phyloP scores from a whole-genome alignment of 306 rosid genomes.

The Hippophae rhamnoides region DNA sequence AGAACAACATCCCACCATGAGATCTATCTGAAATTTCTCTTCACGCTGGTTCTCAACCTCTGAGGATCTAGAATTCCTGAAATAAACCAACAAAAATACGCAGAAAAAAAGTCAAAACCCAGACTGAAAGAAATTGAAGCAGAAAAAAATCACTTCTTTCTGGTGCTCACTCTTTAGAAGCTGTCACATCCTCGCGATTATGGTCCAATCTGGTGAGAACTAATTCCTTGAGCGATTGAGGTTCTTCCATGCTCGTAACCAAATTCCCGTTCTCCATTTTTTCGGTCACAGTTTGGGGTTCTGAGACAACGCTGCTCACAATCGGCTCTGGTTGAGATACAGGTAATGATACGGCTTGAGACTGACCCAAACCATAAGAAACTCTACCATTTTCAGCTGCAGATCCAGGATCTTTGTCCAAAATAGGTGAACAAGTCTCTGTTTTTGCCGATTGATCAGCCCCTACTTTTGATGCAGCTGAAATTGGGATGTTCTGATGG shows the following conservation, averaged over 20 bases:
- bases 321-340: constrained; percentile 43
- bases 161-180: constrained; percentile 69
- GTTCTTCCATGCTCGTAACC: constrained; percentile 43
- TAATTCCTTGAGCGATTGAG: constrained; percentile 68
- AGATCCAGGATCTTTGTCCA: constrained; percentile 50
- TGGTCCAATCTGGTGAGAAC: constrained; percentile 42
- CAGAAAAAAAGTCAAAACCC: constrained; percentile 8
- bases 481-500: constrained; percentile 42
- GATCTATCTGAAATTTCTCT: constrained; percentile 82
- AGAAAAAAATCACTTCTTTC: constrained; percentile 4
- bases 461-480: constrained; percentile 28
- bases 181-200: constrained; percentile 45
- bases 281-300: constrained; percentile 31
- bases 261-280: constrained; percentile 45
- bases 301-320: constrained; percentile 29
- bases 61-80: constrained; percentile 38
- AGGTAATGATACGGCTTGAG: constrained; percentile 18
- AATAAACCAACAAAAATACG: not conserved
- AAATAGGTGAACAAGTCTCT: constrained; percentile 36
- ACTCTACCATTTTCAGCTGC: constrained; percentile 40
- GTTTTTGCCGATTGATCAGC: constrained; percentile 44
- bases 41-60: constrained; percentile 52
- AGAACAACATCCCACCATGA: constrained; percentile 54
- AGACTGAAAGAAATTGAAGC: constrained; percentile 2
- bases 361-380: constrained; percentile 19